phyloP scores from a whole-genome alignment of 139 green algal species.

The Closterium sp. region DNA sequence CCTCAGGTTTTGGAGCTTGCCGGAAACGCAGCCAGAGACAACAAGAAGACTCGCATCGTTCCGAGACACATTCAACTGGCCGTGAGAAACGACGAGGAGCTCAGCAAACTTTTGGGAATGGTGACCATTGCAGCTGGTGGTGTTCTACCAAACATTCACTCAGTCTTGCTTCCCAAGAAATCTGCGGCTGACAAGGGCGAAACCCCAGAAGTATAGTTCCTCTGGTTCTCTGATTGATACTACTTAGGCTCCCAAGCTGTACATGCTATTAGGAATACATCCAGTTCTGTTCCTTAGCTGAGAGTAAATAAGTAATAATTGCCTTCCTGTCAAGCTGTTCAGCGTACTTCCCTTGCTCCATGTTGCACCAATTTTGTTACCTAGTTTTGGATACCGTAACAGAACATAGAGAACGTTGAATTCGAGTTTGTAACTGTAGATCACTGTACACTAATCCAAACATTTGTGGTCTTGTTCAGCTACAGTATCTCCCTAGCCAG shows the following conservation, averaged over 20 bases:
- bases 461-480: no score
- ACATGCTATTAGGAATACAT: background rate
- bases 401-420: no score
- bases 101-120: constrained; percentile 79
- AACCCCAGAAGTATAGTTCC: background rate
- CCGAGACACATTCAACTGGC: constrained; percentile 84
- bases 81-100: constrained; percentile 92
- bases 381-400: no score
- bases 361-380: no score
- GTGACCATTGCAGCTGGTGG: constrained; percentile 74
- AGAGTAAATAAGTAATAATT: background rate
- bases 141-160: constrained; percentile 84
- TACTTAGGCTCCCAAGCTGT: background rate
- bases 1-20: constrained; percentile 62
- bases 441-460: no score
- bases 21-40: constrained; percentile 72
- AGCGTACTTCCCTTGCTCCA: no score
- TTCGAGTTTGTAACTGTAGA: no score
- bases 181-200: background rate
- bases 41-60: constrained; percentile 80
- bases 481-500: no score
- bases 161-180: constrained; percentile 80
- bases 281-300: background rate
- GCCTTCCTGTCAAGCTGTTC: background rate
- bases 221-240: background rate